These are phyloP conservation scores for Neonectria hederae DNA, from an alignment of 2,329 filamentous ascomycete genomes.

Conservation along the genomic window DNA sequence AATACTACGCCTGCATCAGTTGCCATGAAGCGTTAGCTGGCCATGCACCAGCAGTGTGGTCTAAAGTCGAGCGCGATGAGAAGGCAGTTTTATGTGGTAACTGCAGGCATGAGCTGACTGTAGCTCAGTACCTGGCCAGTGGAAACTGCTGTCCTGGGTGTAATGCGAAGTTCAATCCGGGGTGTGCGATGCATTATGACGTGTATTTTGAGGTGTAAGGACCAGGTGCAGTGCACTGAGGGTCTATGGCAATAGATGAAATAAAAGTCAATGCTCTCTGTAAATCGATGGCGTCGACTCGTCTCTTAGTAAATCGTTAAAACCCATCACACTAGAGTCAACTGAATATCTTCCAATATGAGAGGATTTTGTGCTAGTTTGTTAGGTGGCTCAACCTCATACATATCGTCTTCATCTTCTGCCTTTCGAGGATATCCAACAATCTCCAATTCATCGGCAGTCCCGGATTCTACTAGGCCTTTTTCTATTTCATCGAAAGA, in stretches of 20 bases:
- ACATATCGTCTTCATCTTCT: neutral
- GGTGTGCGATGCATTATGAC: constrained; percentile 25
- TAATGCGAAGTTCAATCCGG: constrained; percentile 20
- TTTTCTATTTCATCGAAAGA: neutral
- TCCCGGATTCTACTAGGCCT: neutral
- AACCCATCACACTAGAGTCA: neutral
- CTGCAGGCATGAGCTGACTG: constrained; percentile 20
- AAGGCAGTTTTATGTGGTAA: constrained; percentile 23
- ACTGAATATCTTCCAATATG: neutral
- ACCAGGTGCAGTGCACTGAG: neutral
- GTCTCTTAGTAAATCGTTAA: neutral
- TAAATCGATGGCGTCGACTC: too few relatives aligned
- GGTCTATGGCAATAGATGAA: neutral
- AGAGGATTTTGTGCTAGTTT: neutral
- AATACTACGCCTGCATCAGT: constrained; percentile 30
- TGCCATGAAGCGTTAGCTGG: constrained; percentile 24
- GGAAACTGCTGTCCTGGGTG: constrained; percentile 16
- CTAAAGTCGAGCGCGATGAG: constrained; percentile 16
- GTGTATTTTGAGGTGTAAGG: constrained; percentile 27
- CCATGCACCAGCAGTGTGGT: constrained; percentile 19
- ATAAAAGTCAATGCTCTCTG: neutral
- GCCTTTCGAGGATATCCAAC: neutral
- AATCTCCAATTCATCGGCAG: neutral
- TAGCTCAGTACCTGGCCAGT: constrained; percentile 15
- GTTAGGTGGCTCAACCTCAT: neutral